Evolutionary conservation across 129 eudicot species (phyloP).

Genomic region (Saussurea involucrata): DNA sequence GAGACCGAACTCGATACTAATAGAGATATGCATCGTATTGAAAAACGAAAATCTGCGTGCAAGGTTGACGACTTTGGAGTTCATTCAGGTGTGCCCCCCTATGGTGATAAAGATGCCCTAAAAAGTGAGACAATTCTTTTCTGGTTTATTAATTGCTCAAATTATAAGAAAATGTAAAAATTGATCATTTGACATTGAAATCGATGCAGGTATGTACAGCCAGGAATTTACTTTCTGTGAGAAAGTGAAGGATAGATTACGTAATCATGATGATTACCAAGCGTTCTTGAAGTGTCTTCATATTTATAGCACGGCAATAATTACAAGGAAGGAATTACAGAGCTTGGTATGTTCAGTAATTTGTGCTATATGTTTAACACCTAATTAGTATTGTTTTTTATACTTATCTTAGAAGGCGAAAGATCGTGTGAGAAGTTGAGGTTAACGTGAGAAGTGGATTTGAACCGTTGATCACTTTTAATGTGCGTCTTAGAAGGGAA

Average conservation of each 20-base stretch:
- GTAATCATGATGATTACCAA: constrained; percentile 83
- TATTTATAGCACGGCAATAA: constrained; percentile 92
- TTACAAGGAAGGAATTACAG: constrained; percentile 81
- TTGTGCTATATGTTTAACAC: not conserved
- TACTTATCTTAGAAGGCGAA: not conserved
- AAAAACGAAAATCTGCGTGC: constrained; percentile 66
- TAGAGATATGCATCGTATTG: constrained; percentile 46
- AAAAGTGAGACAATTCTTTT: constrained; percentile 59
- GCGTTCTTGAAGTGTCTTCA: constrained; percentile 97
- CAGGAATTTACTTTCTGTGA: constrained; percentile 86
- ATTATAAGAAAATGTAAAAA: too few relatives aligned
- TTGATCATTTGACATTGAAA: too few relatives aligned
- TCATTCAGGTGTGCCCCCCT: constrained; percentile 36
- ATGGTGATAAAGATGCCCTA: constrained; percentile 64
- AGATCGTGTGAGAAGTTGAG: too few relatives aligned
- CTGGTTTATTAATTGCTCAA: not conserved
- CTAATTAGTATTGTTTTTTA: not conserved
- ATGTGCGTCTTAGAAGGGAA: too few relatives aligned
- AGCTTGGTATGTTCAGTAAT: constrained; percentile 62
- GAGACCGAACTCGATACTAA: constrained; percentile 57
- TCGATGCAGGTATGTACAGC: constrained; percentile 76
- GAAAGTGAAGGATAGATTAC: constrained; percentile 88
- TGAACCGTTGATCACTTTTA: too few relatives aligned
- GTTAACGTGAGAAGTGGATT: too few relatives aligned
- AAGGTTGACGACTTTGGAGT: constrained; percentile 74